Base-by-base conservation (phyloP, 768 basidiomycete species). In the Pilatotrama ljubarskyi region DNA sequence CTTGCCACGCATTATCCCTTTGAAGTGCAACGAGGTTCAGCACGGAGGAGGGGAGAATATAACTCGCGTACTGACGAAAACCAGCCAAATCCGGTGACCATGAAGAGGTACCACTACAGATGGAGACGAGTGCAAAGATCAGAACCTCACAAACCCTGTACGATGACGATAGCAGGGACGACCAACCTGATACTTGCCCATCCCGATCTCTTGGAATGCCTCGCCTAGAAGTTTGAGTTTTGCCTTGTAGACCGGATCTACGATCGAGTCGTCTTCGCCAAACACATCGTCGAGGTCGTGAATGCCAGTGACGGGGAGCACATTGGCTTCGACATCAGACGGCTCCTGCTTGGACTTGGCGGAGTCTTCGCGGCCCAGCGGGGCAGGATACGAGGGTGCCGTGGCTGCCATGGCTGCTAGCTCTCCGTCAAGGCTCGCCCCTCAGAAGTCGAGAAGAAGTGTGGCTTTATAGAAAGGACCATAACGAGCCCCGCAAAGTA, bases 41-140 rank as follows among this genome's bases (percentile, higher is more conserved):
- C 10, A 32, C 29, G 10, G 4, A 24, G 22, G 40, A 44, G 32
- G 48, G 47, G 43, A 37, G 20, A 29, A 42, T 13, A n/a, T 22
- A 13, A 18, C 25, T 9, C 8, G 10, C 49, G 6, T 18, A 77
- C 84, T 71, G 66, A 87, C 85, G 84, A 84, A 50, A 88, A 76
- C 87, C 86, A 88, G 41, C 87, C 87, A 72, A 89, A 88, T 1
- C 86, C 87, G 17, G 84, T 78, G 25, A 87, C 84, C 48, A 84
- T 32, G 69, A 89, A 88, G 44, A 89, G 69, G 57, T 75, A 73
- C 75, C 82, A 85, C 84, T 87, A 37, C 40, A n/a, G 14, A n/a
- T 11, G 17, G 22, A 22, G 7, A 10, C 17, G 10, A 41, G 29
- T 14, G 20, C 5, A 5, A n/a, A n/a, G n/a, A n/a, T n/a, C n/a